Evolutionary conservation across 2,329 filamentous ascomycete species (phyloP), one percentile per base, ranked within the genome.

Genomic region (Pseudogymnoascus sp.): DNA sequence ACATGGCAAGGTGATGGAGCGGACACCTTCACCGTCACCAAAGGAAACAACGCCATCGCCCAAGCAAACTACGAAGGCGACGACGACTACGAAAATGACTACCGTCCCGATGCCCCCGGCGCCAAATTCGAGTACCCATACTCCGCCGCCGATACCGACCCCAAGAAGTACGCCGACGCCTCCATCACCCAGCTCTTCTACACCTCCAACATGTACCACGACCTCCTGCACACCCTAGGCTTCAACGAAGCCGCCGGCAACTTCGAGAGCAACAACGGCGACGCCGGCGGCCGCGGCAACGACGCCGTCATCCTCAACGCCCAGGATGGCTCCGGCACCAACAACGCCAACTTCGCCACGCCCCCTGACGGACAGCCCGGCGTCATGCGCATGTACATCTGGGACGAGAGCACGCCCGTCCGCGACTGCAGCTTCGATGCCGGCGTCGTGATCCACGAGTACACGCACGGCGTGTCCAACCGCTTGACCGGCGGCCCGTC

Each of bases 171-270:
- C 68, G 70, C 72, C 3, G 77, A 83, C 52, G 80, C 80, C 1
- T 82, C 82, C 0, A 72, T 81, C 58, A 77, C 79, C 0, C 82
- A 85, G 70, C 75, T 84, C 4, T 85, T 82, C 71, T 85, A 84
- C 73, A 82, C 80, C 0, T 74, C 76, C 33, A 84, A 84, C 73
- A 74, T 73, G 33, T 84, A 80, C 70, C 82, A 84, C 65, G 82
- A 85, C 60, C 67, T 85, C 0, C 74, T 84, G 8, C 79, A 84
- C 64, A 67, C 72, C 5, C 76, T 84, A 0, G 82, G 82, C 4
- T 84, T 84, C 69, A 79, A 73, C 34, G 82, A 84, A 69, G 68
- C 64, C 0, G 81, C 82, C 0, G 82, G 82, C 5, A 85, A 85
- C 71, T 85, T 84, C 69, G 76, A 84, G 70, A 66, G 70, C 58